Conservation (phyloP, 163 green algal species). For the Coccomyxa subellipsoidea region DNA sequence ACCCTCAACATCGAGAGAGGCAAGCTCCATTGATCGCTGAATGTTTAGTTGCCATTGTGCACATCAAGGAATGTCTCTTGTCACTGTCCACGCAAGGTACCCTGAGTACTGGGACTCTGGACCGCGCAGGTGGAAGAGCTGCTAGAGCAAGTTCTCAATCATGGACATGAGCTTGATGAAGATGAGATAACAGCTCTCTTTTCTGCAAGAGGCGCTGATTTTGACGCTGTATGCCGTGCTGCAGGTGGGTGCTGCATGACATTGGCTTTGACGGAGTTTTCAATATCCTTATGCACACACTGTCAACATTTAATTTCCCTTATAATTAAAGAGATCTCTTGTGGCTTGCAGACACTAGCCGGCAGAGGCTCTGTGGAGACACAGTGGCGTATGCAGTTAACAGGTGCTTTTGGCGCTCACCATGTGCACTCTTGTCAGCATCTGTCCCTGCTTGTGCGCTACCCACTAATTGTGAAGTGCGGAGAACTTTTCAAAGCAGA, state of each 20-base stretch:
- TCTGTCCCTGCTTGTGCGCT: too few species aligned
- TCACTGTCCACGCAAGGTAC: too few species aligned
- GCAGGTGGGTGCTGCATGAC: slow-evolving; percentile 27
- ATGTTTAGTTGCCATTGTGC: too few species aligned
- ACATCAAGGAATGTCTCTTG: too few species aligned
- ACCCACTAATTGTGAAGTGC: too few species aligned
- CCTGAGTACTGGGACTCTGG: background rate
- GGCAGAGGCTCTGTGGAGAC: slow-evolving; percentile 53
- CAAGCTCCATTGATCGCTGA: background rate
- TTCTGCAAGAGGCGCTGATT: slow-evolving; percentile 59
- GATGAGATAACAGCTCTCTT: slow-evolving; percentile 63
- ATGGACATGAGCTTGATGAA: slow-evolving; percentile 23
- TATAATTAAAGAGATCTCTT: too few species aligned
- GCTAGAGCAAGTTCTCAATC: background rate
- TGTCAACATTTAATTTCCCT: too few species aligned
- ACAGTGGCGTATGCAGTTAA: slow-evolving; percentile 62
- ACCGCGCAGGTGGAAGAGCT: background rate
- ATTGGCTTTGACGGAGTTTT: background rate
- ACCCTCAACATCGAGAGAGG: background rate
- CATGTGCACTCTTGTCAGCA: too few species aligned
- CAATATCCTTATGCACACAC: too few species aligned
- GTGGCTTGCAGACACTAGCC: slow-evolving; percentile 42
- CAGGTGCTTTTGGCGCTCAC: background rate
- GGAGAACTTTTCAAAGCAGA: too few species aligned
- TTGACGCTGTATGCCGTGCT: slow-evolving; percentile 50